A percentile compares a stretch with the other conserved stretches of the same genome.
Conservation (phyloP, 495 filamentous ascomycete genomes). For the Lepraria neglecta region DNA sequence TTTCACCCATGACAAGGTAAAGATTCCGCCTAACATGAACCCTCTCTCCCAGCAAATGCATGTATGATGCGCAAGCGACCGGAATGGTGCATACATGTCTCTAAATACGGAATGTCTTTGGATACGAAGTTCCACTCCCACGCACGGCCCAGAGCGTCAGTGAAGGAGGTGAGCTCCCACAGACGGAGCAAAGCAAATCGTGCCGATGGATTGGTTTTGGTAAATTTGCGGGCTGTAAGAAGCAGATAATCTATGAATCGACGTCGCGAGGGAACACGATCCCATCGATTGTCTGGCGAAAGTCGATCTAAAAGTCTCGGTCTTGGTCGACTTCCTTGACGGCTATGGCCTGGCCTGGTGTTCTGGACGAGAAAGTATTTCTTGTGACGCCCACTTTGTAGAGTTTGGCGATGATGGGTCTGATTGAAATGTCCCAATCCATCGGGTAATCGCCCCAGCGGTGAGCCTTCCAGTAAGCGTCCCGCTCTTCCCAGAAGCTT, state of each 20-base stretch:
- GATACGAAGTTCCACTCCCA: conserved; percentile 48
- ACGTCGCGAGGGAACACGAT: conserved; percentile 22
- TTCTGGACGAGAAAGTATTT: conserved; percentile 27
- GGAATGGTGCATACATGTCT: conserved; percentile 41
- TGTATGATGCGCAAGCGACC: conserved; percentile 32
- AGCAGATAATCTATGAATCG: conserved; percentile 33
- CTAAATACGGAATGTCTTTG: conserved; percentile 43
- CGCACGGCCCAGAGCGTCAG: conserved; percentile 35
- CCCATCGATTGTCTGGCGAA: conserved; percentile 23
- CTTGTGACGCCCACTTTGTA: conserved; percentile 40
- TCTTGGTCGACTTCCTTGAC: conserved; percentile 34
- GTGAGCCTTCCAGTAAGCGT: conserved; percentile 24
- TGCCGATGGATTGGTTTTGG: conserved; percentile 27
- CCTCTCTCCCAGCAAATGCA: conserved; percentile 32
- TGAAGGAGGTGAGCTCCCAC: conserved; percentile 39
- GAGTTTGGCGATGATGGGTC: conserved; percentile 44
- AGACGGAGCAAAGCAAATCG: conserved; percentile 43
- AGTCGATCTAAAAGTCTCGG: conserved; percentile 42
- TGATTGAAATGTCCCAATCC: conserved; percentile 36
- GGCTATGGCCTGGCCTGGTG: conserved; percentile 36
- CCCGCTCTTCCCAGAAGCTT: conserved; percentile 37
- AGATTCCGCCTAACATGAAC: conserved; percentile 39
- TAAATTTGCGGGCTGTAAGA: conserved; percentile 30
- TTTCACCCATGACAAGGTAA: conserved; percentile 42
- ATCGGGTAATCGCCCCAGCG: conserved; percentile 30